Conservation (phyloP, 2,329 filamentous ascomycete species). For the Sporothrix brasiliensis region DNA sequence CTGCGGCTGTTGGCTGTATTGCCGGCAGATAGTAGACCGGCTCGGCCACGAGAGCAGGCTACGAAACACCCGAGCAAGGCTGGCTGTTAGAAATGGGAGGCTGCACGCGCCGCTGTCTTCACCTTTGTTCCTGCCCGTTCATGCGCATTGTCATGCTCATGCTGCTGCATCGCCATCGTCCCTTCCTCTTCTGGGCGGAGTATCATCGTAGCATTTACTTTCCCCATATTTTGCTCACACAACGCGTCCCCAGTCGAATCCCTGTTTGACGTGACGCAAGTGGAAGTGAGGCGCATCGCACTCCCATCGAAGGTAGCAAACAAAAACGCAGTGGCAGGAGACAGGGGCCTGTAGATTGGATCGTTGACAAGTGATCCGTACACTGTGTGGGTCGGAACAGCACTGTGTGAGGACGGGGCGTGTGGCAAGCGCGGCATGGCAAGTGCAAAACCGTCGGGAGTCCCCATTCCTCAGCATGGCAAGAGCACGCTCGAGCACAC, state of each 20-base stretch:
- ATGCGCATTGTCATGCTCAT: conserved; percentile 4
- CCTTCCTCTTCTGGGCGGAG: not conserved
- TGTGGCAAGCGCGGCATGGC: conserved; percentile 14
- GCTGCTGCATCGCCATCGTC: not conserved
- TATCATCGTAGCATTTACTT: not conserved
- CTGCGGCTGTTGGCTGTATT: not conserved
- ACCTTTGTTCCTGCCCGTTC: conserved; percentile 22
- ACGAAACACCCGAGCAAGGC: not conserved
- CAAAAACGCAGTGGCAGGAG: conserved; percentile 7
- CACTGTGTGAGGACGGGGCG: conserved; percentile 25
- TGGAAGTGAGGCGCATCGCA: conserved; percentile 1
- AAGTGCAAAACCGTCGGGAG: conserved; percentile 17
- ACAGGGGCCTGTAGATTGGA: conserved; percentile 15
- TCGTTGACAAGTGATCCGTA: not conserved
- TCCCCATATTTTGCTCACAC: conserved; percentile 10
- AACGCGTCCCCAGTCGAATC: conserved; percentile 11
- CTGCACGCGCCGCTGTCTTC: not conserved
- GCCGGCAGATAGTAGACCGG: conserved; percentile 6
- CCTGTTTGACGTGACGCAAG: conserved; percentile 25
- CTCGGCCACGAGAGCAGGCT: conserved; percentile 24
- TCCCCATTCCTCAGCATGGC: conserved; percentile 25
- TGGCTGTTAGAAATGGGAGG: not conserved
- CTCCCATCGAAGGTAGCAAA: conserved; percentile 1
- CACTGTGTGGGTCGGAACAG: conserved; percentile 7
- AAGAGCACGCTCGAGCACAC: not conserved